phyloP scores from a whole-genome alignment of 495 filamentous ascomycete genomes.

The Penicillium lagena region DNA sequence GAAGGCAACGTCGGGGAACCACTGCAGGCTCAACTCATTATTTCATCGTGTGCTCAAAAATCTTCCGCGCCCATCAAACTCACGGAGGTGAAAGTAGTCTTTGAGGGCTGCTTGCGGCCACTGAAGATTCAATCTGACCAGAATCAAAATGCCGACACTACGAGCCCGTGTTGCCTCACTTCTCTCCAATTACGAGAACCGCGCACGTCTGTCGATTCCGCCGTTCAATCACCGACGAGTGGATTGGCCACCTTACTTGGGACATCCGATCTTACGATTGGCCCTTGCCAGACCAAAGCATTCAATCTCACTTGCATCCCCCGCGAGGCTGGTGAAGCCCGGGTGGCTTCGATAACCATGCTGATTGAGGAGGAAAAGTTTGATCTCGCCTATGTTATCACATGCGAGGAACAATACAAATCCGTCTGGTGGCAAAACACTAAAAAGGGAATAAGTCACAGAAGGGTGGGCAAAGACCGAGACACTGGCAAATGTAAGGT shows the following conservation, averaged over 20 bases:
- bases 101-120: constrained; percentile 62
- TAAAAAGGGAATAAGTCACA: constrained; percentile 25
- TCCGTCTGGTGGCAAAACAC: constrained; percentile 51
- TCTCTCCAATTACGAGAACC: constrained; percentile 29
- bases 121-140: constrained; percentile 39
- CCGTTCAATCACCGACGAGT: constrained; percentile 35
- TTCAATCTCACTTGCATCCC: constrained; percentile 67
- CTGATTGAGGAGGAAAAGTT: constrained; percentile 58
- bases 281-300: constrained; percentile 60
- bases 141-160: constrained; percentile 19
- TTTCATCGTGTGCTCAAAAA: constrained; percentile 62
- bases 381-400: constrained; percentile 58
- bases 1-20: constrained; percentile 83
- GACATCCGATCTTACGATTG: constrained; percentile 58
- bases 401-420: constrained; percentile 35
- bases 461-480: constrained; percentile 33
- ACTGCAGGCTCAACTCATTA: constrained; percentile 61
- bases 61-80: constrained; percentile 59
- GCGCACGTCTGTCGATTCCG: constrained; percentile 19
- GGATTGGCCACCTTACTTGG: constrained; percentile 41
- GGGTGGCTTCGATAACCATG: constrained; percentile 57
- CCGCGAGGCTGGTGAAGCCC: constrained; percentile 73
- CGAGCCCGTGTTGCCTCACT: constrained; percentile 17
- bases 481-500: constrained; percentile 51
- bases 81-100: constrained; percentile 55